Evolutionary conservation across 1,284 basidiomycete species (phyloP), one percentile per base, ranked within the genome.

Genomic region (Puccinia hordei): DNA sequence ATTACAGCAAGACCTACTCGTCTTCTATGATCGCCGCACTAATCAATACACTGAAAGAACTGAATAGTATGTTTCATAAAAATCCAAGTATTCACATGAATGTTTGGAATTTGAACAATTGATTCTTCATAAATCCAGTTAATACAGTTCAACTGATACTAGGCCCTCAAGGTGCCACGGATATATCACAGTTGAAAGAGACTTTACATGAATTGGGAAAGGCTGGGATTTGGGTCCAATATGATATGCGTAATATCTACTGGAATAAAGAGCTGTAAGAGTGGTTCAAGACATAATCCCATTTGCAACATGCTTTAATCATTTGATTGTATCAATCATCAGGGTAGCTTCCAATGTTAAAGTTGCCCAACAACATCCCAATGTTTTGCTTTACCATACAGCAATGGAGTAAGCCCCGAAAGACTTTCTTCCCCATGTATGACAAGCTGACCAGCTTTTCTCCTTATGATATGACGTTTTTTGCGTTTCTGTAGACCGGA

Each of bases 371-470:
- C 65, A 71, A 38, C 38, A 69, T 46, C 22, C 61, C 61, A 69
- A 78, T 24, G 22, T 77, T 27, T 41, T 77, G 33, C 61, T 77
- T 33, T 77, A 77, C 51, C 74, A 77, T 44, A 77, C 74, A 55
- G 74, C 74, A 9, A 77, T 66, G 61, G 61, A 77, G 74, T 77
- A 35, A 63, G 63, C 38, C 46, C n/a, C 5, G 41, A 41, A 41
- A 41, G 51, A 49, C 51, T 6, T 51, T 33, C 53, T 15, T 1
- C 49, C 30, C 24, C 30, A 8, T 6, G 15, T 33, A 15, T n/a
- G 33, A 65, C n/a, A 38, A n/a, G 6, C 30, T 65, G 17, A 35
- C 13, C 17, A 57, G 19, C 9, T n/a, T 41, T 4, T 41, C 38
- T 46, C 46, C 38, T 46, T 68, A 17, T 68, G 19, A 41, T 38